Percentiles rank a stretch among this genome's conserved stretches.
These are phyloP conservation scores for Claviceps sp. DNA, from an alignment of 2,329 filamentous ascomycete genomes.

Conservation along the genomic window DNA sequence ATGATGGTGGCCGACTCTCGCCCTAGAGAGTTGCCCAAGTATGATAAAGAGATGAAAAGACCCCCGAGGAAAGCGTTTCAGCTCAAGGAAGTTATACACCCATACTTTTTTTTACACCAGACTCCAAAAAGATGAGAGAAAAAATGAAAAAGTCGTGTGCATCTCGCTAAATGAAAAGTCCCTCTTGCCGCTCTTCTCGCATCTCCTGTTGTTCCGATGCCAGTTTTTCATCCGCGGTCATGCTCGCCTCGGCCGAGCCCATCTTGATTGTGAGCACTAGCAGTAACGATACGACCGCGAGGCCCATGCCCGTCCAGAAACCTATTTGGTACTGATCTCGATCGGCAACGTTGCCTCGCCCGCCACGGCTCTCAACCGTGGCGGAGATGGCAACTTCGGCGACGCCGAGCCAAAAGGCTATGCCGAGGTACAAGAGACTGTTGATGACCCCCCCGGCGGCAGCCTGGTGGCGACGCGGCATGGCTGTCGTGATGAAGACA, in stretches of 20 bases:
- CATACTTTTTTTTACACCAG: too few species aligned
- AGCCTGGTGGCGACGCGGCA: conserved; percentile 54
- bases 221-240: conserved; percentile 44
- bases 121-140: too few species aligned
- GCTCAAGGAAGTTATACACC: too few species aligned
- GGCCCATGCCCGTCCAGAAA: conserved; percentile 52
- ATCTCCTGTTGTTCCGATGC: conserved; percentile 9
- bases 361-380: conserved; percentile 19
- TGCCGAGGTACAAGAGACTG: conserved; percentile 55
- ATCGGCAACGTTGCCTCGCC: conserved; percentile 21
- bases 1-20: too few species aligned
- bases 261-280: conserved; percentile 45
- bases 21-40: too few species aligned
- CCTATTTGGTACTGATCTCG: conserved; percentile 47
- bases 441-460: conserved; percentile 61
- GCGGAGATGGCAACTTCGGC: conserved; percentile 49
- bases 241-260: conserved; percentile 38
- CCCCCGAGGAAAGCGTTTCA: too few species aligned
- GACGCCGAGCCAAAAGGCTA: conserved; percentile 58
- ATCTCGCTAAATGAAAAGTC: neutral
- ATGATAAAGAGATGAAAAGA: too few species aligned
- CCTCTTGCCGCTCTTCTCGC: neutral
- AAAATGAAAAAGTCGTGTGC: too few species aligned
- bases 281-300: conserved; percentile 35
- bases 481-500: conserved; percentile 62